These are phyloP conservation scores for Rhizomucor miehei DNA, from an alignment of 371 early-diverging fungal species.

Conservation along the genomic window DNA sequence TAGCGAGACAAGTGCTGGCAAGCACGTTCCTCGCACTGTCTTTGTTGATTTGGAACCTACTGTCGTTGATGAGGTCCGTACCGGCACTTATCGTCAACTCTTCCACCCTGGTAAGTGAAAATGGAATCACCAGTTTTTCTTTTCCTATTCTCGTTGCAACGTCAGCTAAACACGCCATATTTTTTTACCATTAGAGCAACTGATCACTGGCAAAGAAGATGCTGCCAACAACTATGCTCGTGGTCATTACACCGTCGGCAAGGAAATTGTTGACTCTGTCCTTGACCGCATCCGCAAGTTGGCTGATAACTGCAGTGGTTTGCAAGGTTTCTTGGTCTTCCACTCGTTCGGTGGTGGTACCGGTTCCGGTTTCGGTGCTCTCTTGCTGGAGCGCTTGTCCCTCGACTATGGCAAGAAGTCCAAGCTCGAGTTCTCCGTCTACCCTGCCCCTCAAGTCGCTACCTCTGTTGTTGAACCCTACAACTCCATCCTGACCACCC, in stretches of 20 bases:
- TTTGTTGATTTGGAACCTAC: constrained; percentile 98
- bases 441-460: constrained; percentile 97
- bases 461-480: constrained; percentile 98
- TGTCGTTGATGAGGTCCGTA: constrained; percentile 96
- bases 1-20: constrained; percentile 95
- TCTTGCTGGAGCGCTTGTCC: constrained; percentile 94
- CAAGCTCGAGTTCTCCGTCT: constrained; percentile 98
- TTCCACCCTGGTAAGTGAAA: constrained; percentile 89
- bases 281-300: constrained; percentile 97
- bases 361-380: constrained; percentile 98
- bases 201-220: constrained; percentile 99
- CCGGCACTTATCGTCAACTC: constrained; percentile 93
- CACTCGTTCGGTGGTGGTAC: constrained; percentile 99
- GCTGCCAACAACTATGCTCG: constrained; percentile 99
- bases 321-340: constrained; percentile 97
- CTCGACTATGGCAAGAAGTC: constrained; percentile 98
- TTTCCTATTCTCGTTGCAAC: constrained; percentile 64
- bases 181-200: constrained; percentile 54
- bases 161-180: background rate
- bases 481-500: constrained; percentile 98
- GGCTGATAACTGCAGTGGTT: constrained; percentile 96
- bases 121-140: constrained; percentile 71
- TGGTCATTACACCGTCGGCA: constrained; percentile 99
- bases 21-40: constrained; percentile 98
- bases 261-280: constrained; percentile 95